Evolutionary conservation across 1,284 basidiomycete genomes (phyloP), one percentile per base, ranked within the genome.

Genomic region (Anthracocystis setariae): DNA sequence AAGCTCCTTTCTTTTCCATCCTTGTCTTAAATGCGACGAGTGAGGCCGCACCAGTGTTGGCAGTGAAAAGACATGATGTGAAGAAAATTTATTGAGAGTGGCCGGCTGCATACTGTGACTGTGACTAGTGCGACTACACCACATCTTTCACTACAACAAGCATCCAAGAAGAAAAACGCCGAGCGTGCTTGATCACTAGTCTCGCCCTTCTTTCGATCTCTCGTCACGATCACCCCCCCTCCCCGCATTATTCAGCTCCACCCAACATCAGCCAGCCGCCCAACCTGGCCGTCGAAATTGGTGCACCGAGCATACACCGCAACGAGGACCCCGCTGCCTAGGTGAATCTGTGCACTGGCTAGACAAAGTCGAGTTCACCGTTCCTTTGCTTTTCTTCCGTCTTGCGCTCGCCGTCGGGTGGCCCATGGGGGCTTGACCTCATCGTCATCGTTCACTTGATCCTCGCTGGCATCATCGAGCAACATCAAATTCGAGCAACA

Each of bases 191-290:
- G 62, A 58, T 65, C 62, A 66, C 52, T 35, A 21, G 18, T 21
- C 46, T 54, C 51, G 48, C 51, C n/a, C 56, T 56, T 63, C 46
- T 60, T 46, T 58, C 66, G 56, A 64, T 69, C 66, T 63, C 60
- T 69, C 60, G 60, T 69, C 66, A 62, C 66, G 66, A 69, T 69
- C 66, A 64, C 60, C 64, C 52, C 56, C 60, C 60, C 64, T 48
- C 56, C 60, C 56, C 57, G 51, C 60, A 59, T 56, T 55, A 47
- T 37, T 27, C 12, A 45, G 47, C 55, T 38, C 21, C 43, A 59
- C 47, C 46, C 50, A 45, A 51, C 47, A 33, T 39, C 23, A 35
- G 51, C 43, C 33, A 18, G 37, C 25, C 45, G 37, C 25, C 45
- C 32, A 10, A 40, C 38, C 38, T n/a, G 10, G 20, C 32, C 20